phyloP scores from a whole-genome alignment of 164 flowering plant species.

The Nymphaea colorata region DNA sequence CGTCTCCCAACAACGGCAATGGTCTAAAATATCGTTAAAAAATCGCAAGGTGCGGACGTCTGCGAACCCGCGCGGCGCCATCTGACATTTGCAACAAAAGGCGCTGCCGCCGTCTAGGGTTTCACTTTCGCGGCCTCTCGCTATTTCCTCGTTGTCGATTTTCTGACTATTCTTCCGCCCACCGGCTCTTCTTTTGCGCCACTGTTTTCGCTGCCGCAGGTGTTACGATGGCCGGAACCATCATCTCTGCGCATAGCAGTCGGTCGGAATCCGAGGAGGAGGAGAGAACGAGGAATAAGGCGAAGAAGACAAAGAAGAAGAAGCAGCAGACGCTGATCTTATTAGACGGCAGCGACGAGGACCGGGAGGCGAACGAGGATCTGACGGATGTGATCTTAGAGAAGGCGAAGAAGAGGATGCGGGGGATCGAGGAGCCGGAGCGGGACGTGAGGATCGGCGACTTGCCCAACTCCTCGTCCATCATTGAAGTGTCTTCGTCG shows the following conservation, averaged over 20 bases:
- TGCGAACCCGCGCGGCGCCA: too few species aligned
- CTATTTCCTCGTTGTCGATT: not conserved
- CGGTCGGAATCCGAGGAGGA: not conserved
- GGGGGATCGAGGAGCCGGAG: not conserved
- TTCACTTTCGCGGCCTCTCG: not conserved
- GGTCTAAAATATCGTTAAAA: too few species aligned
- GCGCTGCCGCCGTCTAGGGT: not conserved
- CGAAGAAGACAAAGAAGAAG: not conserved
- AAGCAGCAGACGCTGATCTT: not conserved
- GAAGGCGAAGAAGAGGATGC: not conserved
- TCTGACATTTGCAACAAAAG: not conserved
- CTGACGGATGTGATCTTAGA: not conserved
- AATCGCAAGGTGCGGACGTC: too few species aligned
- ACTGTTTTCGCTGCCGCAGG: too few species aligned
- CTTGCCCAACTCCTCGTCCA: not conserved
- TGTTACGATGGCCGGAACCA: not conserved
- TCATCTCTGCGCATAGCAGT: not conserved
- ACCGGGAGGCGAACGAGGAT: not conserved
- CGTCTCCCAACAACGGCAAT: too few species aligned
- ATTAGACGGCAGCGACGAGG: not conserved
- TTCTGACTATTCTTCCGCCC: too few species aligned
- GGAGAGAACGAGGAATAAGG: not conserved
- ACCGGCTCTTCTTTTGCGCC: too few species aligned
- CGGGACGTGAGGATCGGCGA: not conserved
- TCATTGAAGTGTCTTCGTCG: constrained; percentile 13